Conservation (phyloP, 2,329 filamentous ascomycete species). For the Hortaea werneckii region DNA sequence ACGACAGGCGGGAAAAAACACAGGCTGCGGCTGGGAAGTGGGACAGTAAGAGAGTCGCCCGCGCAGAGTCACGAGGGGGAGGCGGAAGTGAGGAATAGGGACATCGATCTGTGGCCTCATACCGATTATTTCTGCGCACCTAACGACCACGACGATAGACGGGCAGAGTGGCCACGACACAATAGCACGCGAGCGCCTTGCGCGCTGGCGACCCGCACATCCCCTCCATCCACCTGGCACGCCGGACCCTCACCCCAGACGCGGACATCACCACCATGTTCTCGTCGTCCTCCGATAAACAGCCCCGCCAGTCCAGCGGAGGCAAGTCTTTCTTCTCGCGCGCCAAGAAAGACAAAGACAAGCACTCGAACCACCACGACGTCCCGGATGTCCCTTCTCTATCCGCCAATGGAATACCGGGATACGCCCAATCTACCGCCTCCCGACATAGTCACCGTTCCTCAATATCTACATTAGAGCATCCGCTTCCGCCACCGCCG, state of each 20-base stretch:
- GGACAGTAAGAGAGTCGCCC: too few relatives aligned
- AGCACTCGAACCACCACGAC: slow-evolving; percentile 41
- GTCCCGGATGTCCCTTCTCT: slow-evolving; percentile 20
- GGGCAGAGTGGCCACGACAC: neutral
- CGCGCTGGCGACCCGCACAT: neutral
- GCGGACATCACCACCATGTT: slow-evolving; percentile 22
- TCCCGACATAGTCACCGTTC: slow-evolving; percentile 35
- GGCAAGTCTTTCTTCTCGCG: slow-evolving; percentile 84
- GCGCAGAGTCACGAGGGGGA: too few relatives aligned
- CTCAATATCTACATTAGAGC: slow-evolving; percentile 3
- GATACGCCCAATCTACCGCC: slow-evolving; percentile 24
- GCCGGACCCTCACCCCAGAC: too few relatives aligned
- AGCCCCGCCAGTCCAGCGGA: slow-evolving; percentile 72
- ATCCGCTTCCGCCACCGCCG: neutral
- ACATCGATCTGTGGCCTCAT: too few relatives aligned
- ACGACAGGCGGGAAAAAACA: too few relatives aligned
- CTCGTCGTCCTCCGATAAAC: slow-evolving; percentile 52
- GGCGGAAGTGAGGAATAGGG: too few relatives aligned
- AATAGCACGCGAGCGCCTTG: neutral
- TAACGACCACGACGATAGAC: too few relatives aligned
- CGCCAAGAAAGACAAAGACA: slow-evolving; percentile 63
- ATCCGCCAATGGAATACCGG: slow-evolving; percentile 42
- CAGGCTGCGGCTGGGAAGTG: too few relatives aligned
- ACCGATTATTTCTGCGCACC: too few relatives aligned
- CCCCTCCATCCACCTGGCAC: neutral